Base-by-base conservation (phyloP, 208 protist genomes). In the Borovskyia barvae region DNA sequence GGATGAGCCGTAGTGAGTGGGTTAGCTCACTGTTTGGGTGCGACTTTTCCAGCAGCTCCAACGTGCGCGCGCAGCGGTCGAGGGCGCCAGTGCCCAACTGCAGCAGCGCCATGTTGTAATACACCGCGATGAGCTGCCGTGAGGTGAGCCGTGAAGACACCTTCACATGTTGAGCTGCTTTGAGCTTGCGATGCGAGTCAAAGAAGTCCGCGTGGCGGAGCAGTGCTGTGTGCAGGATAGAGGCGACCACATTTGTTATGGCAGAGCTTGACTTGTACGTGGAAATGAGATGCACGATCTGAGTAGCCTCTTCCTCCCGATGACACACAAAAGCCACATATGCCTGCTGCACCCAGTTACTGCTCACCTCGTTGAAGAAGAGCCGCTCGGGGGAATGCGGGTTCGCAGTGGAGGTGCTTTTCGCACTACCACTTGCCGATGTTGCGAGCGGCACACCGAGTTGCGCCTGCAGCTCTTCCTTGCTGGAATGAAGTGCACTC, bases 51-150 rank as follows among this genome's bases (percentile, higher is more conserved):
- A 94, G 75, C 32, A 75, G 60, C 48, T 94, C 85, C 43, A 90
- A 73, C 39, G 77, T 70, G 6, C 75, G 69, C 33, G 68, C 53
- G 58, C 84, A 90, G 35, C 73, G 50, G 43, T 65, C 79, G 33
- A 90, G 48, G 40, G 72, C 87, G 30, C 75, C 71, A 0, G 74
- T 77, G 36, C 76, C 49, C 30, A 94, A 66, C n/a, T 88, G 72
- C 37, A 94, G 73, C 52, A 94, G 75, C 12, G 85, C 88, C 17
- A 65, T 87, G 75, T 94, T 94, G 75, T 94, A 94, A 36, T 82
- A 72, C n/a, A 94, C 73, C 5, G 72, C 52, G 17, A 90, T 56
- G 25, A 79, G 60, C 77, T 94, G 85, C 24, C 76, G 66, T 12
- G 77, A 75, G 5, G 82, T 90, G 19, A 94, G 73, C 28, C 80